Conservation (phyloP, 2,329 filamentous ascomycete species). For the Pseudocercospora pini-densiflorae region DNA sequence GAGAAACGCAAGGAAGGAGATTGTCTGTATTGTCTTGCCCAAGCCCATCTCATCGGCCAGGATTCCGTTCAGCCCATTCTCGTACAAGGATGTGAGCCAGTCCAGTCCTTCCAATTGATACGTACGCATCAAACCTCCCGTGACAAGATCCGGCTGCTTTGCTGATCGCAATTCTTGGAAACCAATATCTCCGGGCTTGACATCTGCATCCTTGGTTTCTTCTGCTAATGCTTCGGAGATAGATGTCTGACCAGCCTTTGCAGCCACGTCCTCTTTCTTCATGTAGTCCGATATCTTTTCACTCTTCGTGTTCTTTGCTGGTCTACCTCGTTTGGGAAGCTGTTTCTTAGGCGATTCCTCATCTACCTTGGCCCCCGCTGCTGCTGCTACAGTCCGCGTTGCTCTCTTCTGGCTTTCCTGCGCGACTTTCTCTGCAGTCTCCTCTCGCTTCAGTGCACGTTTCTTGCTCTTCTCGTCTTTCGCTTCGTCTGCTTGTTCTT, state of each 20-base stretch:
- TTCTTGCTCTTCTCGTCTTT: constrained; percentile 52
- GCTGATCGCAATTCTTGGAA: constrained; percentile 77
- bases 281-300: constrained; percentile 64
- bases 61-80: constrained; percentile 91
- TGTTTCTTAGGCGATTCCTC: constrained; percentile 29
- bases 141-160: constrained; percentile 81
- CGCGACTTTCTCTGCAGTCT: constrained; percentile 52
- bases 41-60: constrained; percentile 94
- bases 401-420: constrained; percentile 52
- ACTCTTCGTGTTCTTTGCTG: constrained; percentile 41
- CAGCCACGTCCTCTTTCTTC: constrained; percentile 62
- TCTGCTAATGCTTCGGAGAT: constrained; percentile 63
- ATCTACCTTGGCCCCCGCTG: constrained; percentile 30
- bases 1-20: constrained; percentile 82
- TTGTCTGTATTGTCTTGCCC: constrained; percentile 90
- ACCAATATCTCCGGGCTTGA: constrained; percentile 64
- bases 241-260: constrained; percentile 56
- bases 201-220: constrained; percentile 61
- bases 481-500: constrained; percentile 53
- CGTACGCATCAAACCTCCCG: constrained; percentile 86
- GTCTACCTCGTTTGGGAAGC: constrained; percentile 39
- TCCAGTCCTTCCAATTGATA: constrained; percentile 95
- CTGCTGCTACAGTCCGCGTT: constrained; percentile 43
- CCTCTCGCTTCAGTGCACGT: constrained; percentile 51
- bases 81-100: constrained; percentile 82